Percentiles rank a stretch among this genome's conserved stretches.
These are phyloP conservation scores for Beauveria asiatica DNA, from an alignment of 2,329 filamentous ascomycete genomes.

Conservation along the genomic window DNA sequence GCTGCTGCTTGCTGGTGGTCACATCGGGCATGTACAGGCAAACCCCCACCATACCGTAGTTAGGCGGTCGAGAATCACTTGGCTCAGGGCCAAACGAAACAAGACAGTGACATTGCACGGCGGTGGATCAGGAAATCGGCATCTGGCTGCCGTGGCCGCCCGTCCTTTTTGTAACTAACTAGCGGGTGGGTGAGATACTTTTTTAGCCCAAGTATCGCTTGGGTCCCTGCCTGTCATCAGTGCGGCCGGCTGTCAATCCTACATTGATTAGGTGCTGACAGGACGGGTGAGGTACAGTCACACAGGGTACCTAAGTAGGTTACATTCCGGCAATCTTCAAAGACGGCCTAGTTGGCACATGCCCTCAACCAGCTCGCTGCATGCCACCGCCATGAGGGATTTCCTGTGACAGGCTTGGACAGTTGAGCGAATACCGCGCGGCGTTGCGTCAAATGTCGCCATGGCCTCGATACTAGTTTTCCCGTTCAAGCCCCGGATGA, in stretches of 20 bases:
- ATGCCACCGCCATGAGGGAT: background rate
- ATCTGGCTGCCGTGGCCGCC: background rate
- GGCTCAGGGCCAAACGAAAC: background rate
- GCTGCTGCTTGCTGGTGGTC: background rate
- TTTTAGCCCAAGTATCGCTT: background rate
- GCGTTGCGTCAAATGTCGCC: background rate
- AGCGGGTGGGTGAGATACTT: background rate
- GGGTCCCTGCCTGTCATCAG: background rate
- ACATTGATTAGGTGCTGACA: too few species aligned
- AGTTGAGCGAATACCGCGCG: background rate
- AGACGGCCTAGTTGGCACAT: background rate
- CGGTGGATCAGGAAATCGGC: slow-evolving; percentile 2
- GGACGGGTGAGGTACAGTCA: too few species aligned
- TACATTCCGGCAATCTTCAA: background rate
- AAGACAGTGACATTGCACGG: background rate
- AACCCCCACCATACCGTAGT: slow-evolving; percentile 1
- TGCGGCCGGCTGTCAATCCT: background rate
- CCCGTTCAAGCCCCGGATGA: background rate
- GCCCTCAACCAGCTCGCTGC: background rate
- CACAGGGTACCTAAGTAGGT: background rate
- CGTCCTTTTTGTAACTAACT: background rate
- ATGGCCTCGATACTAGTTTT: background rate
- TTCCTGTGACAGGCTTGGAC: background rate
- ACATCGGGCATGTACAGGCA: background rate
- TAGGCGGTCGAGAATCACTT: slow-evolving; percentile 6